Percentiles rank a stretch among this genome's conserved stretches.
phyloP scores from a whole-genome alignment of 2,329 filamentous ascomycete genomes.

The Diaporthe vexans region DNA sequence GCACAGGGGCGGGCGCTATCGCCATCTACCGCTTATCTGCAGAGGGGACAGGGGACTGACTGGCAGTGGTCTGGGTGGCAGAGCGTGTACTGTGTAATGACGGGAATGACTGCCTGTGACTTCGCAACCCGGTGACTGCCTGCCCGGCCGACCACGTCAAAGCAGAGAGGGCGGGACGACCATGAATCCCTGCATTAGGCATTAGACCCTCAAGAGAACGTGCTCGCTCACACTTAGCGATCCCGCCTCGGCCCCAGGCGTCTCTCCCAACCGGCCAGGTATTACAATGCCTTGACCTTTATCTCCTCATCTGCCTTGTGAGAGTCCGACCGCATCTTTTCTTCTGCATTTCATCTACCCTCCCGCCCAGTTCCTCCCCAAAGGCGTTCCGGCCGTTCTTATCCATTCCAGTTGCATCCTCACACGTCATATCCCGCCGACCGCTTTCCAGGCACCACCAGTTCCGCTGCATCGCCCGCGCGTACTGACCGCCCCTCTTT shows the following conservation, averaged over 20 bases:
- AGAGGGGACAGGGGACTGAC: too few species aligned
- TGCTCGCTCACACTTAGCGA: conserved; percentile 21
- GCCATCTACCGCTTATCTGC: conserved; percentile 29
- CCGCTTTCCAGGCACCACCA: conserved; percentile 6
- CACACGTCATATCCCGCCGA: conserved; percentile 39
- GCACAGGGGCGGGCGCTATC: conserved; percentile 26
- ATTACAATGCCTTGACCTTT: conserved; percentile 27
- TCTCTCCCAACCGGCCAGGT: not conserved
- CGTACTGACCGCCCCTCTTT: conserved; percentile 19
- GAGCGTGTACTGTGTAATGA: not conserved
- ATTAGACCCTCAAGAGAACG: conserved; percentile 29
- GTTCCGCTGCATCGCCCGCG: not conserved
- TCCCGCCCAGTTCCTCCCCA: not conserved
- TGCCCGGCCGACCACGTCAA: conserved; percentile 26
- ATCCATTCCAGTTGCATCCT: conserved; percentile 8
- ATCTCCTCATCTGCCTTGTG: conserved; percentile 8
- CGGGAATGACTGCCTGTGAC: conserved; percentile 16
- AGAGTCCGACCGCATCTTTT: not conserved
- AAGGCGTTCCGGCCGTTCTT: conserved; percentile 19
- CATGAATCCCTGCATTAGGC: conserved; percentile 33
- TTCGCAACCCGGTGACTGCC: conserved; percentile 20
- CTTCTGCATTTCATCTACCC: conserved; percentile 7
- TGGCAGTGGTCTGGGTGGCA: too few species aligned
- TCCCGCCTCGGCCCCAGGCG: conserved; percentile 9
- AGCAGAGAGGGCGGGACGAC: conserved; percentile 6